Conservation (phyloP, 257 asterid genomes). For the Gentiana macrophylla region DNA sequence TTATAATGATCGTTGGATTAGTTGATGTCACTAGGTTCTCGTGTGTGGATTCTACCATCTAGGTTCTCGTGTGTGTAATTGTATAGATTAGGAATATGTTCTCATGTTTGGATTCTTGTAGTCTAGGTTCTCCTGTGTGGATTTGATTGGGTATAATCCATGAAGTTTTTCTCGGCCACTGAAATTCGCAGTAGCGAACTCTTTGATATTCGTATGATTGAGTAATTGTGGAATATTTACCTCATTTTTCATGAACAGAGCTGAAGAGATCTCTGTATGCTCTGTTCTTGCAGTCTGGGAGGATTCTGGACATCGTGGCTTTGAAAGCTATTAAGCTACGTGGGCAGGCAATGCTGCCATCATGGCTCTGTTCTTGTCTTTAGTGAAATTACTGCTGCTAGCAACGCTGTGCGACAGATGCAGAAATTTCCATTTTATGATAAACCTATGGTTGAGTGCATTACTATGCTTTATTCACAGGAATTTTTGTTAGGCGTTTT, state of each 20-base stretch:
- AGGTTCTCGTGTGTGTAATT: too few relatives aligned
- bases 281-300: conserved; percentile 96
- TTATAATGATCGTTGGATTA: too few relatives aligned
- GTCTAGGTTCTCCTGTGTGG: too few relatives aligned
- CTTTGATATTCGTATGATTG: background rate
- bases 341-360: conserved; percentile 77
- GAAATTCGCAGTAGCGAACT: too few relatives aligned
- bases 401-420: conserved; percentile 97
- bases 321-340: conserved; percentile 86
- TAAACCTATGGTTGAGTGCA: conserved; percentile 75
- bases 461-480: background rate
- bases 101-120: too few relatives aligned
- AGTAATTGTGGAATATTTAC: background rate
- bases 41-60: too few relatives aligned
- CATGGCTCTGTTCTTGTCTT: conserved; percentile 32
- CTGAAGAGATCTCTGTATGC: conserved; percentile 98
- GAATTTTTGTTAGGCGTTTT: too few relatives aligned
- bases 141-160: too few relatives aligned
- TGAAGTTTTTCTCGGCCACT: too few relatives aligned
- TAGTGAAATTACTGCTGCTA: conserved; percentile 92
- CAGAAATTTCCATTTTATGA: conserved; percentile 92
- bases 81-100: too few relatives aligned
- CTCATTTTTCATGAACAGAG: conserved; percentile 43
- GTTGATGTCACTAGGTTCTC: too few relatives aligned
- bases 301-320: conserved; percentile 87